These are phyloP conservation scores for Aureobasidium sp. DNA, from an alignment of 2,329 filamentous ascomycete species.

Conservation along the genomic window DNA sequence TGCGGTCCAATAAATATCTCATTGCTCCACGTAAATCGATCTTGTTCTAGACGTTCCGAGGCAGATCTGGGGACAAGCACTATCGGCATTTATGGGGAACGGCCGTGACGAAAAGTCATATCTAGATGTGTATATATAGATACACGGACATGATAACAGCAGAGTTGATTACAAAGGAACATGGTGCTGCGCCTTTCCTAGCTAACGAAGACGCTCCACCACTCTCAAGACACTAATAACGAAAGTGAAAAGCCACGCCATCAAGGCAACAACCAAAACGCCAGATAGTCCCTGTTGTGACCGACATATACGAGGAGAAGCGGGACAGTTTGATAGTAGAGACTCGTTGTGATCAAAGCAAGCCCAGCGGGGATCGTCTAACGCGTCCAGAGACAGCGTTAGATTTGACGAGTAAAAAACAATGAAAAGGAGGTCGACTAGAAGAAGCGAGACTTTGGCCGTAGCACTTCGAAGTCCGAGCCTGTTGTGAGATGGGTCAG, in stretches of 20 bases:
- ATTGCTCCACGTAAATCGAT: slow-evolving; percentile 1
- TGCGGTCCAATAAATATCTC: background rate
- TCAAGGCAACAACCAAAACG: slow-evolving; percentile 81
- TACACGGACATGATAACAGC: slow-evolving; percentile 1
- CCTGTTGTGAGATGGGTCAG: slow-evolving; percentile 27
- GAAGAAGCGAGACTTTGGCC: slow-evolving; percentile 88
- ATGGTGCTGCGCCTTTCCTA: background rate
- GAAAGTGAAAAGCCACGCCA: slow-evolving; percentile 94
- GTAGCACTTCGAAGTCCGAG: slow-evolving; percentile 85
- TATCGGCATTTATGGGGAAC: background rate
- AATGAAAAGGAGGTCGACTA: slow-evolving; percentile 96
- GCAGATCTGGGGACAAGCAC: slow-evolving; percentile 4
- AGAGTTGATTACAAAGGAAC: slow-evolving; percentile 18
- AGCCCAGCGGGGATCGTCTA: slow-evolving; percentile 69
- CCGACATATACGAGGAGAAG: slow-evolving; percentile 57
- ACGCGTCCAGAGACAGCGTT: slow-evolving; percentile 86
- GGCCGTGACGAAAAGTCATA: background rate
- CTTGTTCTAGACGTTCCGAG: background rate
- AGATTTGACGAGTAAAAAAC: slow-evolving; percentile 97
- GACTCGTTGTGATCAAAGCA: slow-evolving; percentile 37
- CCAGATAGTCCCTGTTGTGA: slow-evolving; percentile 77
- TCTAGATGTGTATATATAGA: slow-evolving; percentile 15
- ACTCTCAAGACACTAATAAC: slow-evolving; percentile 69
- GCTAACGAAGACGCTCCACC: slow-evolving; percentile 37
- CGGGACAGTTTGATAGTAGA: slow-evolving; percentile 36